phyloP scores from a whole-genome alignment of 306 rosid genomes.

The Gastrolobium villosum region DNA sequence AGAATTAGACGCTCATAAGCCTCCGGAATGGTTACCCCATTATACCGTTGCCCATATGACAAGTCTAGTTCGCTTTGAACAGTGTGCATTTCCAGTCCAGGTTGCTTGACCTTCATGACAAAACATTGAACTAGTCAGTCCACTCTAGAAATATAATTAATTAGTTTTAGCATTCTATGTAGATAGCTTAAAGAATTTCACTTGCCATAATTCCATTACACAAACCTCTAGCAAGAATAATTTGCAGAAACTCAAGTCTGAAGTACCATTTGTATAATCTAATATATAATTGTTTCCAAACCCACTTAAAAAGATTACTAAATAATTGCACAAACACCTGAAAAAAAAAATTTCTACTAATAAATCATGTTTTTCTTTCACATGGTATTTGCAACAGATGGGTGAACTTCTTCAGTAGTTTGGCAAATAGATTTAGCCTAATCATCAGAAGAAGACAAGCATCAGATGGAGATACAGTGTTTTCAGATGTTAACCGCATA shows the following conservation, averaged over 20 bases:
- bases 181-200: constrained; percentile 2
- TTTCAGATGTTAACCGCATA: constrained; percentile 1
- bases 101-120: constrained; percentile 77
- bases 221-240: neutral
- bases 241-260: constrained; percentile 1
- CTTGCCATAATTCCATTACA: constrained; percentile 1
- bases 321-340: neutral
- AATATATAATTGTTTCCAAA: neutral
- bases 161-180: constrained; percentile 19
- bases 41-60: constrained; percentile 89
- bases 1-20: constrained; percentile 92
- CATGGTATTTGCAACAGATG: neutral
- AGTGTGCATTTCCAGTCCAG: constrained; percentile 83
- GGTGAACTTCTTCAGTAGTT: constrained; percentile 20
- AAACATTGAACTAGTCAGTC: constrained; percentile 36
- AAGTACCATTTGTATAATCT: neutral
- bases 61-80: constrained; percentile 88
- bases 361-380: constrained; percentile 18
- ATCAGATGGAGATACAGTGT: neutral
- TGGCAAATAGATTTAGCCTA: neutral
- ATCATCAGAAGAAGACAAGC: neutral
- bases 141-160: neutral
- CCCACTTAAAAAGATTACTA: neutral
- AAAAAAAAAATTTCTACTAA: neutral
- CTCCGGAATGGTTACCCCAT: constrained; percentile 74